phyloP scores from a whole-genome alignment of 164 flowering plant genomes.

The Nymphaea thermarum region DNA sequence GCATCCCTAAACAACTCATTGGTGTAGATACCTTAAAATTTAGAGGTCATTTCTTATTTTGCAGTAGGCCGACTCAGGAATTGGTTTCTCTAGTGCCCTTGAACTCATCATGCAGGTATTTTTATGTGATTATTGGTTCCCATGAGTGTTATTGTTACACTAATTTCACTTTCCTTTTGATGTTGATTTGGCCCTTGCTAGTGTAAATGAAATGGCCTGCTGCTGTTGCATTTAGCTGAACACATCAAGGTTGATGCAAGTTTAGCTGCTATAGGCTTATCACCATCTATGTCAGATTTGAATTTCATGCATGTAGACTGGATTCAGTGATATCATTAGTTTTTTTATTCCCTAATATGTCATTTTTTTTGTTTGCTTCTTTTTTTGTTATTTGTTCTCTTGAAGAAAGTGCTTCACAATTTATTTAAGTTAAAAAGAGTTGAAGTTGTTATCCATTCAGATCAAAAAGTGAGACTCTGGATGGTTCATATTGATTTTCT shows the following conservation, averaged over 20 bases:
- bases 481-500: too few relatives aligned
- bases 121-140: background rate
- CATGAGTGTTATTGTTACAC: background rate
- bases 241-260: slow-evolving; percentile 92
- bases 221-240: slow-evolving; percentile 98
- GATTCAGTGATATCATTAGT: background rate
- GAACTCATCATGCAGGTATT: slow-evolving; percentile 78
- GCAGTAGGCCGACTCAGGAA: slow-evolving; percentile 88
- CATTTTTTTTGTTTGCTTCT: background rate
- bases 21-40: too few relatives aligned
- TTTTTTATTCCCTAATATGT: background rate
- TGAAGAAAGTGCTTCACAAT: background rate
- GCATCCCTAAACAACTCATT: too few relatives aligned
- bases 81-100: slow-evolving; percentile 91
- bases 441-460: too few relatives aligned
- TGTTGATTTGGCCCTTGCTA: slow-evolving; percentile 10
- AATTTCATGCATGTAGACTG: background rate
- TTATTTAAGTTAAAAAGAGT: too few relatives aligned
- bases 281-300: slow-evolving; percentile 56
- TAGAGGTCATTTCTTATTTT: background rate
- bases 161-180: too few relatives aligned
- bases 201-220: slow-evolving; percentile 91
- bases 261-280: slow-evolving; percentile 83
- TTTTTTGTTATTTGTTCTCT: background rate
- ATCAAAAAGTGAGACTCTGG: too few relatives aligned